phyloP scores from a whole-genome alignment of 1,139 yeast genomes.

The Geotrichum fermentans region DNA sequence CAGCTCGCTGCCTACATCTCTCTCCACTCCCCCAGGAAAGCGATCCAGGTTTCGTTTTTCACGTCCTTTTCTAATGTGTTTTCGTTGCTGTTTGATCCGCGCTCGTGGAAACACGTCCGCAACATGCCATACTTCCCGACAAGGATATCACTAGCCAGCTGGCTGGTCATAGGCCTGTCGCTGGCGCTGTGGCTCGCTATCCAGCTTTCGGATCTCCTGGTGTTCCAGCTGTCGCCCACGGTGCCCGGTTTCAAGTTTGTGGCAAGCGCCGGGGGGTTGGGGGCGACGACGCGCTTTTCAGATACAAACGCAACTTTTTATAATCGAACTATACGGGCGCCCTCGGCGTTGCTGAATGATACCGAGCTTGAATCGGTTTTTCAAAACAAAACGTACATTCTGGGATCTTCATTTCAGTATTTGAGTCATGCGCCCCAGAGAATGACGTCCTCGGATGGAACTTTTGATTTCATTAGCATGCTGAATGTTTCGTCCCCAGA shows the following conservation, averaged over 20 bases:
- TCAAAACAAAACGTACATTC: background rate
- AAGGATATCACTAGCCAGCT: background rate
- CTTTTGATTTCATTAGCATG: no score
- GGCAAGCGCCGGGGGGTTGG: no score
- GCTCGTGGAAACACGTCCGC: background rate
- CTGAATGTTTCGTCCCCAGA: no score
- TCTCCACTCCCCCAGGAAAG: background rate
- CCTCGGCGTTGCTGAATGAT: background rate
- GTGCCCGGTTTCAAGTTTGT: background rate
- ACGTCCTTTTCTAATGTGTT: background rate
- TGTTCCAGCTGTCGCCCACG: conserved; percentile 2
- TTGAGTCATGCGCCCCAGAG: background rate
- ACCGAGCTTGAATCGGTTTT: background rate
- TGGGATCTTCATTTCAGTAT: background rate
- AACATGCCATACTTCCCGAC: background rate
- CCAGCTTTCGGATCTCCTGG: background rate
- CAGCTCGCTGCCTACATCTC: background rate
- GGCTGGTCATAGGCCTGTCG: background rate
- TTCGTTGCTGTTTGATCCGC: background rate
- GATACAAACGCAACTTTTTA: no score
- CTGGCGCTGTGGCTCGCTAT: background rate
- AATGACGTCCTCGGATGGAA: no score
- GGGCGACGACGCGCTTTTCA: no score
- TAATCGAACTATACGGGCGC: background rate
- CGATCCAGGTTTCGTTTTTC: background rate